Evolutionary conservation across 2,329 filamentous ascomycete genomes (phyloP).

Genomic region (Fusarium tricinctum): DNA sequence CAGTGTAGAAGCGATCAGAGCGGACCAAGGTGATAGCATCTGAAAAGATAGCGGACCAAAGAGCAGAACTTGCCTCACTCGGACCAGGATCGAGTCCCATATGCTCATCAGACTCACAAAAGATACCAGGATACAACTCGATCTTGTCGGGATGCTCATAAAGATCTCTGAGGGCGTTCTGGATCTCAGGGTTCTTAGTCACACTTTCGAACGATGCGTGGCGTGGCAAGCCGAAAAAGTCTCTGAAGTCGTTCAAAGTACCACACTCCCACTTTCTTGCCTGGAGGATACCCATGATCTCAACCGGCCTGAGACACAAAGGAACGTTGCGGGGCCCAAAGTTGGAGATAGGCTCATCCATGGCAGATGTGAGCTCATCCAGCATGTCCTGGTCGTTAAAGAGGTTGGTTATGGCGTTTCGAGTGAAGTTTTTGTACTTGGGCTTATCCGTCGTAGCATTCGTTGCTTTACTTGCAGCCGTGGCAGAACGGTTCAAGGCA

Average conservation of each 20-base stretch:
- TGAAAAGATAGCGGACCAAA: constrained; percentile 76
- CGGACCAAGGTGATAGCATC: constrained; percentile 79
- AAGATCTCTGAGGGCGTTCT: constrained; percentile 54
- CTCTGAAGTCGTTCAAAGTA: constrained; percentile 73
- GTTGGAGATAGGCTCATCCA: constrained; percentile 64
- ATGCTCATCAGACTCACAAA: constrained; percentile 64
- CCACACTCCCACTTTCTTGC: constrained; percentile 65
- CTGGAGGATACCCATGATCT: constrained; percentile 72
- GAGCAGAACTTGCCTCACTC: constrained; percentile 66
- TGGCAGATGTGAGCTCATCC: constrained; percentile 58
- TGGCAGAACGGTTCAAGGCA: too few relatives aligned
- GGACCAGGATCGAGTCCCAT: constrained; percentile 75
- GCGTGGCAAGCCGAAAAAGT: constrained; percentile 70
- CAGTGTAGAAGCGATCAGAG: constrained; percentile 75
- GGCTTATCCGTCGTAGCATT: not conserved
- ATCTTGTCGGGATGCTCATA: constrained; percentile 73
- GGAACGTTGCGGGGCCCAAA: constrained; percentile 70
- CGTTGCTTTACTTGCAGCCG: too few relatives aligned
- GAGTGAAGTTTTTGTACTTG: constrained; percentile 8
- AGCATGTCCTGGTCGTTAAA: constrained; percentile 35
- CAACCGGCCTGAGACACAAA: constrained; percentile 67
- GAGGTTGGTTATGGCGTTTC: constrained; percentile 28
- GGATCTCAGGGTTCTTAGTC: constrained; percentile 13
- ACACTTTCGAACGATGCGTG: constrained; percentile 66
- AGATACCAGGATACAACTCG: constrained; percentile 74